Evolutionary conservation across 352 stramenopile species (phyloP).

Genomic region (Phytophthora foliorum): DNA sequence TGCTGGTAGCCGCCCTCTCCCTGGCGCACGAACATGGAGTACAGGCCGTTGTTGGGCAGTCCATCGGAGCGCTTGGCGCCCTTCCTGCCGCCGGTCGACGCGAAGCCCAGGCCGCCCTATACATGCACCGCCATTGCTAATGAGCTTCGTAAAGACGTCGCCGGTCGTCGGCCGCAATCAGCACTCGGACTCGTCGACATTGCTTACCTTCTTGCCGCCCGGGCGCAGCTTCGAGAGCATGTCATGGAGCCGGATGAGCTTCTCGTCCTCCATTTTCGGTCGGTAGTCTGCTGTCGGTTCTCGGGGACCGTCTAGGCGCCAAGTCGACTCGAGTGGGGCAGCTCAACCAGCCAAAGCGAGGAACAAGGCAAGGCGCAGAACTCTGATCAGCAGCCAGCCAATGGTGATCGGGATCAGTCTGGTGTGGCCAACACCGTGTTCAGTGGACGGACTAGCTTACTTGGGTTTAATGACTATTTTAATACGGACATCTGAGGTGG

Average conservation of each 20-base stretch:
- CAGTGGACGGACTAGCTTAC: background rate
- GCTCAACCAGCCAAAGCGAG: background rate
- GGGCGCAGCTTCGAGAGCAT: conserved; percentile 88
- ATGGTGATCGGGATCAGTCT: background rate
- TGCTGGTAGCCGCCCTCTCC: conserved; percentile 80
- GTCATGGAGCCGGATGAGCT: conserved; percentile 88
- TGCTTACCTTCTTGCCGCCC: conserved; percentile 76
- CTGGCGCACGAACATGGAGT: conserved; percentile 89
- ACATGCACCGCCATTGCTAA: conserved; percentile 1
- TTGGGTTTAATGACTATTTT: background rate
- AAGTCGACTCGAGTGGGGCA: conserved; percentile 1
- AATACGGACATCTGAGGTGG: conserved; percentile 7
- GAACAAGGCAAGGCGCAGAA: conserved; percentile 12
- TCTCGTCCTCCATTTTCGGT: conserved; percentile 78
- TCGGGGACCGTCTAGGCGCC: background rate
- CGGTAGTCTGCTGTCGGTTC: conserved; percentile 1
- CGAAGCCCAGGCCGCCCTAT: conserved; percentile 81
- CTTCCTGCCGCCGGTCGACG: conserved; percentile 56
- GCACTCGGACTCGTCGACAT: background rate
- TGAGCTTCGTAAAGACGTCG: conserved; percentile 21
- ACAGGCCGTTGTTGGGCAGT: conserved; percentile 83
- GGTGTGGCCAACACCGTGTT: background rate
- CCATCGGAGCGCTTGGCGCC: conserved; percentile 75
- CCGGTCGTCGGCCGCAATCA: conserved; percentile 18
- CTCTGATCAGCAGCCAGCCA: conserved; percentile 18